Conservation (phyloP, 2,329 filamentous ascomycete species). For the Fusarium albosuccineum region DNA sequence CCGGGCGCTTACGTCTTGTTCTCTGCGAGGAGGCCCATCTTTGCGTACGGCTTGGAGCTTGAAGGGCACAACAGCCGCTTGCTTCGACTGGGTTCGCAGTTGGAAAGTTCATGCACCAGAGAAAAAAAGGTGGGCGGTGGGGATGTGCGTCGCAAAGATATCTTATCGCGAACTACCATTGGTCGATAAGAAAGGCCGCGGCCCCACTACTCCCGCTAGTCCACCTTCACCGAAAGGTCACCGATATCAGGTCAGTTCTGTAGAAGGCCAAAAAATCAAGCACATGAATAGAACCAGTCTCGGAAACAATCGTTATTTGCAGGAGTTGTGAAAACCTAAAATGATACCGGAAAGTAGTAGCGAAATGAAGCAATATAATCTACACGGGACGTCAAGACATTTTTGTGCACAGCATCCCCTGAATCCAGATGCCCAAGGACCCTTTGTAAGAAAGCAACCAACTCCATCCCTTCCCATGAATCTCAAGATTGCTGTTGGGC, state of each 20-base stretch:
- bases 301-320: constrained; percentile 3
- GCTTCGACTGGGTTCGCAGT: constrained; percentile 18
- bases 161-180: constrained; percentile 49
- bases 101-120: constrained; percentile 25
- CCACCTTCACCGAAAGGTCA: constrained; percentile 35
- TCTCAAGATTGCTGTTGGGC: constrained; percentile 4
- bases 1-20: constrained; percentile 48
- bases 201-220: constrained; percentile 10
- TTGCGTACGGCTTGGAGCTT: constrained; percentile 27
- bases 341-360: constrained; percentile 12
- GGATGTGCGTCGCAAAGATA: constrained; percentile 38
- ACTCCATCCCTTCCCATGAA: constrained; percentile 27
- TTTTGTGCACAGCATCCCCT: constrained; percentile 3
- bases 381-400: constrained; percentile 36
- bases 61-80: constrained; percentile 9
- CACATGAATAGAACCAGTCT: not conserved
- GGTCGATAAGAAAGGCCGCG: constrained; percentile 17
- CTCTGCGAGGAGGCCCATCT: constrained; percentile 55
- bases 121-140: constrained; percentile 50
- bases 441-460: constrained; percentile 32
- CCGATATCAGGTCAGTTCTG: not conserved
- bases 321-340: constrained; percentile 11
- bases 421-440: constrained; percentile 28
- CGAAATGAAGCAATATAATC: constrained; percentile 31
- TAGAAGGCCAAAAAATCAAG: not conserved